Conservation (phyloP, 1,284 basidiomycete species). For the Heterobasidion parviporum region DNA sequence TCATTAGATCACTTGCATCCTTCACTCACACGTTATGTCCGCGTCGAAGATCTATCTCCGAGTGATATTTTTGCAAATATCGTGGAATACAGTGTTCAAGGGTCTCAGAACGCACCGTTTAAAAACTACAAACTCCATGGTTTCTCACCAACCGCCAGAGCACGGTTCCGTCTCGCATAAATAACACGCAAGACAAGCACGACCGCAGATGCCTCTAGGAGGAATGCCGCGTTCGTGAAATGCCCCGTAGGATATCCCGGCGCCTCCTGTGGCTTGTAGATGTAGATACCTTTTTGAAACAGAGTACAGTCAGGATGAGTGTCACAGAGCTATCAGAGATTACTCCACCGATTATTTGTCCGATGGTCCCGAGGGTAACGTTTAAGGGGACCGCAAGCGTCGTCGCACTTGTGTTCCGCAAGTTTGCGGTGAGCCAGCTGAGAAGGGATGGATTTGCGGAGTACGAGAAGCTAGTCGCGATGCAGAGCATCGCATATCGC, state of each 20-base stretch:
- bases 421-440: conserved; percentile 29
- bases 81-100: not conserved
- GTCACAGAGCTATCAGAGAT: not conserved
- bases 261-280: conserved; percentile 26
- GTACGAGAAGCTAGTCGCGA: conserved; percentile 27
- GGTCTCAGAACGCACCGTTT: not conserved
- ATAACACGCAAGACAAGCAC: conserved; percentile 13
- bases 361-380: conserved; percentile 26
- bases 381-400: conserved; percentile 29
- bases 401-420: conserved; percentile 22
- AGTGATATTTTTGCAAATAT: no score
- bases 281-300: conserved; percentile 22
- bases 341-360: conserved; percentile 25
- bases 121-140: conserved; percentile 12
- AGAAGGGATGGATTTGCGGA: conserved; percentile 26
- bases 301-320: not conserved
- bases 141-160: conserved; percentile 8
- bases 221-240: conserved; percentile 26
- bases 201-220: conserved; percentile 16
- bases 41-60: no score
- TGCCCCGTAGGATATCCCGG: conserved; percentile 27
- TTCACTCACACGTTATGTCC: no score
- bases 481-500: conserved; percentile 27
- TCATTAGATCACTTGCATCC: no score
- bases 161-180: conserved; percentile 14